Evolutionary conservation across 2,329 filamentous ascomycete species (phyloP).

Genomic region (Bipolaris gigantea): DNA sequence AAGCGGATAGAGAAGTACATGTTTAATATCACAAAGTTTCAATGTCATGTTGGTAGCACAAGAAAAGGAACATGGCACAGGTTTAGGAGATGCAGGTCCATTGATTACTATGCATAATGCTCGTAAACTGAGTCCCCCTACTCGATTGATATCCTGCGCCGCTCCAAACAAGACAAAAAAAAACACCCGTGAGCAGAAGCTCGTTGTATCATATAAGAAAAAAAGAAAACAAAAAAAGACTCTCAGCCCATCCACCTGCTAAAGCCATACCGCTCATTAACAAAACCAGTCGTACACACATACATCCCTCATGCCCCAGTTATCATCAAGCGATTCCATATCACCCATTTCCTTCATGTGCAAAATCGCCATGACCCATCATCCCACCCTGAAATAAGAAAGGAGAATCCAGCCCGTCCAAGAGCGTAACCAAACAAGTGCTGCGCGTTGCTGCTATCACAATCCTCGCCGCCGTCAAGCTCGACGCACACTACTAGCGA

Average conservation of each 20-base stretch:
- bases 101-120: neutral
- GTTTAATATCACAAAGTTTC: neutral
- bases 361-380: neutral
- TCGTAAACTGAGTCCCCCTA: neutral
- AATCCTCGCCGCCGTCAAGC: neutral
- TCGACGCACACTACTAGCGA: conserved; percentile 4
- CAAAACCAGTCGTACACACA: neutral
- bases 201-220: neutral
- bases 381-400: neutral
- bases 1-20: neutral
- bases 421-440: neutral
- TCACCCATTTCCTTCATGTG: neutral
- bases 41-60: neutral
- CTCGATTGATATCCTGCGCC: neutral
- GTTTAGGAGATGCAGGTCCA: neutral
- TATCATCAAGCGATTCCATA: neutral
- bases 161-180: neutral
- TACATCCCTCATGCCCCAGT: neutral
- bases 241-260: neutral
- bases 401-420: neutral
- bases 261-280: neutral
- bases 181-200: neutral
- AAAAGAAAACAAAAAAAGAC: neutral
- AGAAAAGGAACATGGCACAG: neutral
- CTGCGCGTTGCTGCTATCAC: neutral